These are phyloP conservation scores for Leptomonas pyrrhocoris DNA, from an alignment of 208 protist species.

Conservation along the genomic window DNA sequence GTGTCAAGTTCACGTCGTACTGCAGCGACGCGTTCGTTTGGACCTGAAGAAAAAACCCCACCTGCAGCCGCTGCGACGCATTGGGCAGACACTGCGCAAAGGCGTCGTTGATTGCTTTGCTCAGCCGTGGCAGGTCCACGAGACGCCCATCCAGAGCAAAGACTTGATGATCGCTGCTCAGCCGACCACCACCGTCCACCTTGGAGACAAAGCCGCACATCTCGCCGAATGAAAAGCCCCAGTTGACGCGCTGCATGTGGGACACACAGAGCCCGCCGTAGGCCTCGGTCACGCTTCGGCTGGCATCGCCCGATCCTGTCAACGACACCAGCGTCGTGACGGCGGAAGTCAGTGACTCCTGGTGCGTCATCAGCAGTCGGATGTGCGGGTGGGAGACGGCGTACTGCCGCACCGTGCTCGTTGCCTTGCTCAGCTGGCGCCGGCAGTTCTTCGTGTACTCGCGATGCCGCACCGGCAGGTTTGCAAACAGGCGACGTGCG, in stretches of 20 bases:
- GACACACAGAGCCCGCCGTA: constrained; percentile 78
- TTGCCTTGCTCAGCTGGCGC: constrained; percentile 62
- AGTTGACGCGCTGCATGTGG: constrained; percentile 61
- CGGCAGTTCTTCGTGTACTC: constrained; percentile 87
- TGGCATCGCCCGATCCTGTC: constrained; percentile 66
- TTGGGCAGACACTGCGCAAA: constrained; percentile 77
- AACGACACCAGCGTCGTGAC: constrained; percentile 69
- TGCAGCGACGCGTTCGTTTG: constrained; percentile 29
- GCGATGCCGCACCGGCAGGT: constrained; percentile 88
- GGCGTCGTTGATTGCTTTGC: constrained; percentile 75
- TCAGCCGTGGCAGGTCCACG: constrained; percentile 76
- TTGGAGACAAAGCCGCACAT: constrained; percentile 72
- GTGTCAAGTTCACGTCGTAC: constrained; percentile 88
- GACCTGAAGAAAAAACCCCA: constrained; percentile 78
- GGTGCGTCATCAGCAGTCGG: constrained; percentile 67
- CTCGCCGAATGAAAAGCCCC: constrained; percentile 59
- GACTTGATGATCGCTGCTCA: constrained; percentile 71
- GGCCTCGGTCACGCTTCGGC: constrained; percentile 70
- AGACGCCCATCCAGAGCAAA: constrained; percentile 80
- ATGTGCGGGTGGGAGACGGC: constrained; percentile 83
- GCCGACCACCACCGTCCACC: constrained; percentile 48
- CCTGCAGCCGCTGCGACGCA: constrained; percentile 63
- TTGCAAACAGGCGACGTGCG: constrained; percentile 74
- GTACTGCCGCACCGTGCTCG: constrained; percentile 81
- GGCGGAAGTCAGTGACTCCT: constrained; percentile 44